Evolutionary conservation across 179 eudicot genomes (phyloP).

Genomic region (Silene noctiflora): DNA sequence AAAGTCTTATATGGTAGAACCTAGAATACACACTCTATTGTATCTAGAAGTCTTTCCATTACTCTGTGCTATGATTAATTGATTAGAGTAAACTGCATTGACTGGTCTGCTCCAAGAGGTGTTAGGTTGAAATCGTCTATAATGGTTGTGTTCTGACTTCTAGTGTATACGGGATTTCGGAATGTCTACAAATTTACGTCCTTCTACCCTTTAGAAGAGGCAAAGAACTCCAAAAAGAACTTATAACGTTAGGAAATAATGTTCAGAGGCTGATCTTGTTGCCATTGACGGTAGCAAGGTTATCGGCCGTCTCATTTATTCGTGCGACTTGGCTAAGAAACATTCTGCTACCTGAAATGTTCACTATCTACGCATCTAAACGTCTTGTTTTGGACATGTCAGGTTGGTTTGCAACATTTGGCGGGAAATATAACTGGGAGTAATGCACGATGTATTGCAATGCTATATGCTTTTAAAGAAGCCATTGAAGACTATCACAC

Average conservation of each 20-base stretch:
- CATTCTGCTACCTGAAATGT: neutral
- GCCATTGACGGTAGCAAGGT: neutral
- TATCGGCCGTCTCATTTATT: neutral
- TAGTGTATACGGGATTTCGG: neutral
- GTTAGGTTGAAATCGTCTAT: neutral
- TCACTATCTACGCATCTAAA: conserved; percentile 6
- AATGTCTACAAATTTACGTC: neutral
- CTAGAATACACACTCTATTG: neutral
- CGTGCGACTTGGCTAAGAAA: neutral
- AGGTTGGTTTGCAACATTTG: conserved; percentile 84
- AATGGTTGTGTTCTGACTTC: neutral
- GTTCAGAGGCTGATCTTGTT: neutral
- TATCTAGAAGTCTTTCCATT: neutral
- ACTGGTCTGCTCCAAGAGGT: neutral
- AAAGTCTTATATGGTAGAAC: neutral
- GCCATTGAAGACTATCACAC: conserved; percentile 69
- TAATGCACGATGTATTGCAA: conserved; percentile 82
- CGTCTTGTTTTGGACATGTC: conserved; percentile 15
- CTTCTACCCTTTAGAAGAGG: neutral
- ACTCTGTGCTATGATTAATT: neutral
- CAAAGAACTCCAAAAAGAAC: neutral
- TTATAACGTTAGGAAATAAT: neutral
- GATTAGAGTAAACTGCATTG: neutral
- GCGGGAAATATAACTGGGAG: conserved; percentile 69
- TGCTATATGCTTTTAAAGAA: conserved; percentile 89